Percentiles rank a stretch among this genome's conserved stretches.
Evolutionary conservation across 176 grass and related monocot species (phyloP).

Genomic region (Eleusine indica): DNA sequence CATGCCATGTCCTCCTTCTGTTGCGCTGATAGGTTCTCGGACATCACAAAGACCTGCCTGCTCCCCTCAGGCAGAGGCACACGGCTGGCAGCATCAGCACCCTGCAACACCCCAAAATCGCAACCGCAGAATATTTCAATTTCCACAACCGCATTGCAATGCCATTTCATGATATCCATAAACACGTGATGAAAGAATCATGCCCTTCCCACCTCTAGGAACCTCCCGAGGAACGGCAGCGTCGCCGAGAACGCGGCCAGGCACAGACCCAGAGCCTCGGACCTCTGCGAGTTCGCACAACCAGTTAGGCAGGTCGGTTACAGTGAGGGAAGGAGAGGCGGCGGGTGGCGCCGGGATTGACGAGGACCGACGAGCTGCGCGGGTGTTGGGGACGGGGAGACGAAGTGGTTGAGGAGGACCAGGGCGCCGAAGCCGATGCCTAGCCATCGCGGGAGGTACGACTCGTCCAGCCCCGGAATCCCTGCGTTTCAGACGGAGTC

Average conservation of each 20-base stretch:
- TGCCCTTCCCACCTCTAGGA: conserved; percentile 66
- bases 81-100: conserved; percentile 62
- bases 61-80: conserved; percentile 66
- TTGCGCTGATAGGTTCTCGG: conserved; percentile 50
- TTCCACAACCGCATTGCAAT: not conserved
- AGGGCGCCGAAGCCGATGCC: conserved; percentile 67
- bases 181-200: not conserved
- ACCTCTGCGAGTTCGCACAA: conserved; percentile 56
- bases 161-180: not conserved
- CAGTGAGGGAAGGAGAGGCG: not conserved
- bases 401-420: conserved; percentile 83
- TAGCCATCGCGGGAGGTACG: conserved; percentile 88
- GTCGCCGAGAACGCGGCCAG: conserved; percentile 81
- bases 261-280: conserved; percentile 72
- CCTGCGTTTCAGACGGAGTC: conserved; percentile 37
- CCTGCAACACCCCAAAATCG: conserved; percentile 49
- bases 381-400: conserved; percentile 56
- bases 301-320: conserved; percentile 9
- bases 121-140: not conserved
- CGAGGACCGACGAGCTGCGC: conserved; percentile 70
- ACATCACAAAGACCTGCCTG: conserved; percentile 75
- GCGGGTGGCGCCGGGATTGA: not conserved
- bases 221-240: conserved; percentile 82
- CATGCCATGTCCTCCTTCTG: conserved; percentile 86
- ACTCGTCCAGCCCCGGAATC: conserved; percentile 87